These are phyloP conservation scores for Echinosophora koreensis DNA, from an alignment of 306 rosid genomes.

Conservation along the genomic window DNA sequence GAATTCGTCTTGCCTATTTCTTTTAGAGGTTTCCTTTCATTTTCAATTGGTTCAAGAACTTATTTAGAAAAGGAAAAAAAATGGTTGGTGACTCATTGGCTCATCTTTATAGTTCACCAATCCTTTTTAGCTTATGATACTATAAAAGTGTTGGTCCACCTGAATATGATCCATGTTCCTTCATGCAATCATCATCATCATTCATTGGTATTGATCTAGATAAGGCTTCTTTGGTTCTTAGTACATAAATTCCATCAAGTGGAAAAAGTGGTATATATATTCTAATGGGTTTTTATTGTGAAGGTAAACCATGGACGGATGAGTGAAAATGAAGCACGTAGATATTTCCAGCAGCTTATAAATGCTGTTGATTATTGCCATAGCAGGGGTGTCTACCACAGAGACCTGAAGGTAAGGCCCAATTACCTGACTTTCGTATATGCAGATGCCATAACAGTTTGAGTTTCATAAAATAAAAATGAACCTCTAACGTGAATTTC, in stretches of 20 bases:
- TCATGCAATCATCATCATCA: neutral
- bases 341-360: conserved; percentile 97
- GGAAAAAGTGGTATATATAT: conserved; percentile 14
- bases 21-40: neutral
- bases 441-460: conserved; percentile 4
- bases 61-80: neutral
- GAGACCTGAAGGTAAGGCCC: conserved; percentile 86
- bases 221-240: conserved; percentile 35
- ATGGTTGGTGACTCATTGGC: neutral
- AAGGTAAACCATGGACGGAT: conserved; percentile 97
- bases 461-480: conserved; percentile 9
- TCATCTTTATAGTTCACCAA: conserved; percentile 11
- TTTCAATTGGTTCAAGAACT: conserved; percentile 31
- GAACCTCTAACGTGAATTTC: conserved; percentile 22
- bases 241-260: conserved; percentile 25
- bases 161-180: conserved; percentile 20
- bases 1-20: conserved; percentile 12
- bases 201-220: conserved; percentile 12
- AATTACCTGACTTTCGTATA: neutral
- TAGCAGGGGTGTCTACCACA: conserved; percentile 96
- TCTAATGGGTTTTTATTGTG: conserved; percentile 42
- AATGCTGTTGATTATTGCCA: conserved; percentile 98
- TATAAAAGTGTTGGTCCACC: neutral
- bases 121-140: conserved; percentile 21
- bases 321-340: conserved; percentile 88